Evolutionary conservation across 1,284 basidiomycete genomes (phyloP).

Genomic region (Flammula alnicola): DNA sequence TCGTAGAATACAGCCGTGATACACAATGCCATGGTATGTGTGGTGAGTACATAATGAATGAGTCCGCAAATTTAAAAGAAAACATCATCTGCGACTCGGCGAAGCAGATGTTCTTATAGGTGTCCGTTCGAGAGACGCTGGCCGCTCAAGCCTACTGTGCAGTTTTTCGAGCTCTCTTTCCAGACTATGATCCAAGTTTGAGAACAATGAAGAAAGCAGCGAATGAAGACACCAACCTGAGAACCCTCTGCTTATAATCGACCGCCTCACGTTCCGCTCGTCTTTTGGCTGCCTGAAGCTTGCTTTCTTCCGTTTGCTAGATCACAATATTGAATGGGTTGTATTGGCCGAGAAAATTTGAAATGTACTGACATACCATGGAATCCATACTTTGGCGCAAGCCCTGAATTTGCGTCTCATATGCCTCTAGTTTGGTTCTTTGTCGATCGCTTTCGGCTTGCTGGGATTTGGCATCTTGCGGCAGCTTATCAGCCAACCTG

Average conservation of each 20-base stretch:
- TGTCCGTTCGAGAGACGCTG: slow-evolving; percentile 32
- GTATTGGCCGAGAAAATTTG: slow-evolving; percentile 4
- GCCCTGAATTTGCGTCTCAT: slow-evolving; percentile 58
- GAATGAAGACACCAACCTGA: slow-evolving; percentile 50
- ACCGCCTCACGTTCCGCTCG: slow-evolving; percentile 76
- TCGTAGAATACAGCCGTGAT: slow-evolving; percentile 14
- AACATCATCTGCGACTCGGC: slow-evolving; percentile 16
- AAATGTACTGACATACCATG: slow-evolving; percentile 45
- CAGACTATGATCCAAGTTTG: slow-evolving; percentile 44
- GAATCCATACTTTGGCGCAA: slow-evolving; percentile 65
- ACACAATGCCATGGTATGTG: slow-evolving; percentile 8
- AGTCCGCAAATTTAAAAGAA: slow-evolving; percentile 13
- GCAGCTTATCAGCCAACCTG: no score
- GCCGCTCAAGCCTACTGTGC: slow-evolving; percentile 63
- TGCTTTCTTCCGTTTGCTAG: slow-evolving; percentile 76
- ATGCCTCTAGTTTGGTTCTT: slow-evolving; percentile 58
- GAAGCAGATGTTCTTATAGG: slow-evolving; percentile 9
- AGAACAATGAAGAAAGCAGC: slow-evolving; percentile 3
- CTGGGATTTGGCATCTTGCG: slow-evolving; percentile 58
- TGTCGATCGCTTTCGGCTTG: slow-evolving; percentile 66
- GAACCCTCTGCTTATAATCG: slow-evolving; percentile 71
- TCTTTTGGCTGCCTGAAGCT: slow-evolving; percentile 71
- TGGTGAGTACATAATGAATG: slow-evolving; percentile 1
- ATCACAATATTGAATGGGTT: slow-evolving; percentile 2
- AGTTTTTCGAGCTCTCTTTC: slow-evolving; percentile 74